Evolutionary conservation across 1,284 basidiomycete species (phyloP).

Genomic region (Cryptococcus sp.): DNA sequence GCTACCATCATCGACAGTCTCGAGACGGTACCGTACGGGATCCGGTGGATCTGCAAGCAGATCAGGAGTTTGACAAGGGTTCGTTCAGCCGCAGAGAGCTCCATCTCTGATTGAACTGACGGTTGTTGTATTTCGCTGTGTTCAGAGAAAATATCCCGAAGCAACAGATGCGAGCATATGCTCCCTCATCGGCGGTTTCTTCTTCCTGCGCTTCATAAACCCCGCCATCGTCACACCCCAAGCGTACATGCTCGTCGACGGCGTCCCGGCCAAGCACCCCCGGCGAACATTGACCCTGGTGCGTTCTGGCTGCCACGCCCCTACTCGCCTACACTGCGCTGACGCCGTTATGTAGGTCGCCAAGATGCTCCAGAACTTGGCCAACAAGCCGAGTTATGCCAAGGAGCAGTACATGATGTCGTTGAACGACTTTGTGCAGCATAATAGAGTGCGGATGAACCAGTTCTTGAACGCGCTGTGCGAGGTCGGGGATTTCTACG

Average conservation of each 20-base stretch:
- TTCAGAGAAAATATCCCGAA: constrained; percentile 97
- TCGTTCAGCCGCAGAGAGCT: constrained; percentile 30
- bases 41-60: constrained; percentile 99
- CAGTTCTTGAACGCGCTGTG: constrained; percentile 94
- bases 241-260: constrained; percentile 98
- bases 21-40: constrained; percentile 97
- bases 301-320: constrained; percentile 23
- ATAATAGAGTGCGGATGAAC: constrained; percentile 95
- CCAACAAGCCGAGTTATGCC: constrained; percentile 96
- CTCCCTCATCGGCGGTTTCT: constrained; percentile 97
- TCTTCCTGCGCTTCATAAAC: constrained; percentile 99
- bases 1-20: constrained; percentile 97
- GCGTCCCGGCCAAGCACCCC: constrained; percentile 94
- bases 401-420: constrained; percentile 99
- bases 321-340: background rate
- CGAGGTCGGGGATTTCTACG: constrained; percentile 99
- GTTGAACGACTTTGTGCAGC: constrained; percentile 96
- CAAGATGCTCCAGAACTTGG: constrained; percentile 98
- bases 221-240: constrained; percentile 99
- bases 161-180: constrained; percentile 97
- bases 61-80: constrained; percentile 92
- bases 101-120: too few relatives aligned
- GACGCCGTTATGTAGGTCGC: constrained; percentile 65
- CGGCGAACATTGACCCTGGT: constrained; percentile 91
- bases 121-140: background rate